These are phyloP conservation scores for Marchantia polymorpha DNA, from an alignment of 225 moss, liverwort and hornwort species.

Conservation along the genomic window DNA sequence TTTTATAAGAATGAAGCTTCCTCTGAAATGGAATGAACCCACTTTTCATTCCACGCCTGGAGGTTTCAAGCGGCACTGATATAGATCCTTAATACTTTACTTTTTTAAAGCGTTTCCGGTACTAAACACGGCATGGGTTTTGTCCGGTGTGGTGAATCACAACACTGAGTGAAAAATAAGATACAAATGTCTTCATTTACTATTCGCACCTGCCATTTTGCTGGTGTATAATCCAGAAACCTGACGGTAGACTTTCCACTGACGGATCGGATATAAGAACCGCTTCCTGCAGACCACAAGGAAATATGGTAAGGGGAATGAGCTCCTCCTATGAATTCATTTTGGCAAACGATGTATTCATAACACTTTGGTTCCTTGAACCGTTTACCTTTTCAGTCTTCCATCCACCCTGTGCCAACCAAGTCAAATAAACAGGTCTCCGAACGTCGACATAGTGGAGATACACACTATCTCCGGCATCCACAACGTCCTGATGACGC, in stretches of 20 bases:
- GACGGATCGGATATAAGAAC: constrained; percentile 88
- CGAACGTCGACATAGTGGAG: constrained; percentile 85
- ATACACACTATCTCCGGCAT: constrained; percentile 76
- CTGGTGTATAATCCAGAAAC: constrained; percentile 92
- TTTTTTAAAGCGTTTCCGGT: too few species aligned
- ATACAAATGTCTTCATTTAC: not conserved
- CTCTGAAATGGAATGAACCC: too few species aligned
- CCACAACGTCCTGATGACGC: constrained; percentile 69
- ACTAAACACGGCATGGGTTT: too few species aligned
- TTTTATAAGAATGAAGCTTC: too few species aligned
- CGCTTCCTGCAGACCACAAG: constrained; percentile 42
- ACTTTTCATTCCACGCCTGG: too few species aligned
- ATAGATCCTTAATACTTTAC: too few species aligned
- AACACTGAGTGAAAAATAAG: not conserved
- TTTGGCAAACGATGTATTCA: not conserved
- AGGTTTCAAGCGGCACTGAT: too few species aligned
- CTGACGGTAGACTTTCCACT: constrained; percentile 74
- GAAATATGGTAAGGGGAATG: not conserved
- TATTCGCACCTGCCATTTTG: constrained; percentile 67
- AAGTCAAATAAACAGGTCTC: constrained; percentile 82
- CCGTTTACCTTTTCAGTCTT: constrained; percentile 65
- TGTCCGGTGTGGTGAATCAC: too few species aligned
- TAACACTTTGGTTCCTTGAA: not conserved
- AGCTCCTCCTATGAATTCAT: not conserved
- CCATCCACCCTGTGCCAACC: constrained; percentile 99